phyloP scores from a whole-genome alignment of 345 rosid genomes.

The Gossypium thurberi region DNA sequence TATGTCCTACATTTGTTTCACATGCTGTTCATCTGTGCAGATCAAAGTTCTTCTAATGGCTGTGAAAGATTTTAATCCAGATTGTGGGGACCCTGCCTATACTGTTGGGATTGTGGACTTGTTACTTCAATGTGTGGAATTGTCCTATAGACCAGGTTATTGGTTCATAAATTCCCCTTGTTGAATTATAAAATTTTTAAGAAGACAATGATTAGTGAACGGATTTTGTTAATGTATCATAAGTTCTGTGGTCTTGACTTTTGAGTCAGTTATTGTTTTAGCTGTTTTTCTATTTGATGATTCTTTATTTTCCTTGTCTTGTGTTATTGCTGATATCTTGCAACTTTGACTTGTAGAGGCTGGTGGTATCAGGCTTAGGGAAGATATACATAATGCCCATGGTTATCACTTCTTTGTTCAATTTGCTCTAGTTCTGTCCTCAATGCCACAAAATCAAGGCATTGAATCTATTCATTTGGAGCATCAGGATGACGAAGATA shows the following conservation, averaged over 20 bases:
- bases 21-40: slow-evolving; percentile 45
- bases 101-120: slow-evolving; percentile 97
- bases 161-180: slow-evolving; percentile 12
- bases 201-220: background rate
- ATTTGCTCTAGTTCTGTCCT: slow-evolving; percentile 77
- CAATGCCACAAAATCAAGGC: slow-evolving; percentile 46
- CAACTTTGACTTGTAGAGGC: slow-evolving; percentile 67
- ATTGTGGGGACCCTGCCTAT: slow-evolving; percentile 85
- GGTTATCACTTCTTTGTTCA: slow-evolving; percentile 99
- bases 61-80: slow-evolving; percentile 86
- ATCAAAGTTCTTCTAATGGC: slow-evolving; percentile 87
- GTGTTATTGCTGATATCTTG: slow-evolving; percentile 23
- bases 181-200: background rate
- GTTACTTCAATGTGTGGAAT: slow-evolving; percentile 94
- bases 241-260: slow-evolving; percentile 3
- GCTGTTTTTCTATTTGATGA: background rate
- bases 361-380: slow-evolving; percentile 87
- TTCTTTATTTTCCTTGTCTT: slow-evolving; percentile 9
- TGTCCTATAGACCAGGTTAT: slow-evolving; percentile 93
- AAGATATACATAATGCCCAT: slow-evolving; percentile 97
- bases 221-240: slow-evolving; percentile 1
- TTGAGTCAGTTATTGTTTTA: background rate
- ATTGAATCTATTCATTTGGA: slow-evolving; percentile 31
- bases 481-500: slow-evolving; percentile 28
- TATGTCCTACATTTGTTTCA: background rate